Evolutionary conservation across 768 basidiomycete species (phyloP), one percentile per base, ranked within the genome.

Genomic region (Suillus hirtellus): DNA sequence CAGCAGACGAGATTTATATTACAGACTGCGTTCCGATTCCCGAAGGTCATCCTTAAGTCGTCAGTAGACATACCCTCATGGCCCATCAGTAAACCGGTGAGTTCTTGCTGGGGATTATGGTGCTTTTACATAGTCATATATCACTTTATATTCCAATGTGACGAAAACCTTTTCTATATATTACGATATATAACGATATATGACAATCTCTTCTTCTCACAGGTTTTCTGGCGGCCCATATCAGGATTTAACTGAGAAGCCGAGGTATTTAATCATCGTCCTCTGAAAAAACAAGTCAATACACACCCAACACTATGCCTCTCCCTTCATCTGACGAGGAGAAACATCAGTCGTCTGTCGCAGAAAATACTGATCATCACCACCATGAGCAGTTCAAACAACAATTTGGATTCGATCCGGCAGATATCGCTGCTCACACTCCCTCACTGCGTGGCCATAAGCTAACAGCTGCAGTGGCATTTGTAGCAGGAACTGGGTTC

Each of bases 401-500:
- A 50, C 17, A 37, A 42, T 64, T 64, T 8, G 37, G 19, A 11
- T 34, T 50, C 40, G 24, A 62, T 35, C 62, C 27, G 31, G 69
- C 60, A 11, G 68, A 74, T 58, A 65, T 75, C 31, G 61, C 60
- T 27, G 62, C 65, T 10, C 60, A 69, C 34, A 65, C 67, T 19
- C 74, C 74, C 21, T 40, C 14, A 8, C 66, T 77, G 46, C 68
- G 70, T 11, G 76, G 76, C 9, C 66, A 68, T 27, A 65, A 63
- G 34, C 60, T 60, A 34, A 40, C 19, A 10, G 70, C 71, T 27
- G 73, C 73, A 1, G 62, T 75, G n/a, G 74, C 76, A 8, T 74
- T 76, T 63, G 73, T 75, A 5, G 77, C 77, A 35, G 77, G 77
- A 15, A 75, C 75, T 2, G 77, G 76, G 6, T 78, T 78, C 70